Evolutionary conservation across 2,329 filamentous ascomycete species (phyloP), one percentile per base, ranked within the genome.

Genomic region (Exophiala calicioides): DNA sequence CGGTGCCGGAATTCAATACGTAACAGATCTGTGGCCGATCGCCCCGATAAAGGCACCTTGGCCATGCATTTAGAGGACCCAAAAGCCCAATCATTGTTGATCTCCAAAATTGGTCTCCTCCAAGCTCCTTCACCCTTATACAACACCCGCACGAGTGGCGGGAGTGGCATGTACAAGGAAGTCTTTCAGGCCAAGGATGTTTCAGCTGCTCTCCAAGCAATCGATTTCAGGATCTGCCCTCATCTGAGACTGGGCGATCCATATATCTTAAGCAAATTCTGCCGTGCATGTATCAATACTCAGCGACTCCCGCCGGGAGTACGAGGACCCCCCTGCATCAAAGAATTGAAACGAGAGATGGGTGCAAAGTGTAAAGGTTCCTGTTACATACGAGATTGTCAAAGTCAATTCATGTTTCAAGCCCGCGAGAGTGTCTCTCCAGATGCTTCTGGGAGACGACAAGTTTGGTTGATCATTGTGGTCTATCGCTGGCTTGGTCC

Each of bases 371-470:
- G 58, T 40, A 60, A 56, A 41, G 56, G 56, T 12, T 44, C 50
- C 12, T 60, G 58, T 37, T 60, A 52, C 38, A 52, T 44, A n/a
- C 47, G 56, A 18, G 54, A 54, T 1, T 60, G 58, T 29, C 56
- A 52, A 39, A 60, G 56, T 21, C 50, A 57, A 33, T 60, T 58
- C 44, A 60, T 60, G 58, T 60, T 60, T 46, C 58, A 60, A 32
- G 33, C 56, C 7, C 47, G 56, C n/a, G 58, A 60, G 33, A 54
- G 49, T 31, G 39, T 58, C 9, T 44, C 54, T 4, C 56, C 58
- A 3, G 58, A 60, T 45, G 50, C 45, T 7, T 57, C 56, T n/a
- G 58, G 58, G 2, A 39, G 58, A 23, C 45, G 54, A 8, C 58
- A 60, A 38, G 52, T 60, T 5, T 60, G 58, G 58, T 41, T 60